These are phyloP conservation scores for Candida sp. DNA, from an alignment of 1,139 yeast genomes.

Conservation along the genomic window DNA sequence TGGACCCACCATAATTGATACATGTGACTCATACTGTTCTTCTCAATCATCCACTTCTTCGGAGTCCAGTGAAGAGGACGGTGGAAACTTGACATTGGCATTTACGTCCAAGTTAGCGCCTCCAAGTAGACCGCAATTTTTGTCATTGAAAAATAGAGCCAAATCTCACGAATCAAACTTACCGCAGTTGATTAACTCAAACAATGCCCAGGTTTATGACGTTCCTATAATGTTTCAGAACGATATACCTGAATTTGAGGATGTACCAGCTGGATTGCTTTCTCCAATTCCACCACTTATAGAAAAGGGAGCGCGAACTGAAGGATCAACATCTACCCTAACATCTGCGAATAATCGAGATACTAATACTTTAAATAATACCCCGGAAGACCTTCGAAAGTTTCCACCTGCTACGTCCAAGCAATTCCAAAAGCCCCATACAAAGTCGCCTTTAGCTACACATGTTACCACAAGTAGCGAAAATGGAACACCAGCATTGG, in stretches of 20 bases:
- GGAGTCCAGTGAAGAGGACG: slow-evolving; percentile 27
- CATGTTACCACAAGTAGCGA: slow-evolving; percentile 1
- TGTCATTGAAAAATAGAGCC: slow-evolving; percentile 33
- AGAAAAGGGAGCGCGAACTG: slow-evolving; percentile 10
- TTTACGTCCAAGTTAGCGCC: slow-evolving; percentile 43
- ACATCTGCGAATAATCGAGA: neutral
- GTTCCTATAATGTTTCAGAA: slow-evolving; percentile 28
- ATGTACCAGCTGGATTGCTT: slow-evolving; percentile 40
- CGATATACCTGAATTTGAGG: slow-evolving; percentile 37
- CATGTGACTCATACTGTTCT: slow-evolving; percentile 6
- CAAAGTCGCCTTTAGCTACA: slow-evolving; percentile 1
- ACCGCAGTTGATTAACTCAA: slow-evolving; percentile 16
- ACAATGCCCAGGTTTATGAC: slow-evolving; percentile 10
- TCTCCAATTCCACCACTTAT: slow-evolving; percentile 17
- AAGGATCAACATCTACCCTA: slow-evolving; percentile 7
- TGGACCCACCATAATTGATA: neutral
- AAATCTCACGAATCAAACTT: slow-evolving; percentile 45
- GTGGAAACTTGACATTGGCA: slow-evolving; percentile 52
- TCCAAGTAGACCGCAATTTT: slow-evolving; percentile 33
- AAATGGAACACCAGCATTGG: neutral
- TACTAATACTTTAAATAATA: neutral
- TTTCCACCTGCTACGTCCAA: neutral
- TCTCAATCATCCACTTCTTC: slow-evolving; percentile 8
- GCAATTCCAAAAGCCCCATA: neutral
- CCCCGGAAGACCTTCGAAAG: neutral